Evolutionary conservation across 768 basidiomycete genomes (phyloP).

Genomic region (Termitomyces sp.): DNA sequence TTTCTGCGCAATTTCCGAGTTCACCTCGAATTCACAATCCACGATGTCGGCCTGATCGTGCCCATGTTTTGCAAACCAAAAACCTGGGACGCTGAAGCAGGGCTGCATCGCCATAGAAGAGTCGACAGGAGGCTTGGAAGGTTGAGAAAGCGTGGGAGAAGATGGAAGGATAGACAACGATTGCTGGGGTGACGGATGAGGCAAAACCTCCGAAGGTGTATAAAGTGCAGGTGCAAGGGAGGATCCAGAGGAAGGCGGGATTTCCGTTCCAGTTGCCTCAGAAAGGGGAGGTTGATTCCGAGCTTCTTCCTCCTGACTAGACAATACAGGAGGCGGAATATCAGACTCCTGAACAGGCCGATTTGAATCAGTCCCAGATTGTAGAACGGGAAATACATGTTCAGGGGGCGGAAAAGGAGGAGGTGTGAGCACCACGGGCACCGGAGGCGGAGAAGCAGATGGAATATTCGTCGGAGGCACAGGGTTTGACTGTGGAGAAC

Average conservation of each 20-base stretch:
- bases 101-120: slow-evolving; percentile 10
- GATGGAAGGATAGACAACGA: background rate
- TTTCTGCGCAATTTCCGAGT: slow-evolving; percentile 26
- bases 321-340: background rate
- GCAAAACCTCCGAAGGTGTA: background rate
- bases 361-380: background rate
- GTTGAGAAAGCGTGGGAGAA: background rate
- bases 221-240: background rate
- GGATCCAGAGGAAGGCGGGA: background rate
- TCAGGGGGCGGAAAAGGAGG: background rate
- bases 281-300: background rate
- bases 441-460: background rate
- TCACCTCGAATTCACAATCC: slow-evolving; percentile 34
- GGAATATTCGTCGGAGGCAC: background rate
- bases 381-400: background rate
- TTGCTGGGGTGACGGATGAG: background rate
- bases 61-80: slow-evolving; percentile 36
- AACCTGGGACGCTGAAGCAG: slow-evolving; percentile 34
- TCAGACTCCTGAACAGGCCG: background rate
- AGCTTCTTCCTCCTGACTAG: background rate
- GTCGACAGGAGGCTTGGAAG: background rate
- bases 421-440: background rate
- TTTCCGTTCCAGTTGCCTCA: background rate
- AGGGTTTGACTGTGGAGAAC: background rate
- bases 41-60: slow-evolving; percentile 27